phyloP scores from a whole-genome alignment of 2,329 filamentous ascomycete genomes.

The Pestalotiopsis sp. region DNA sequence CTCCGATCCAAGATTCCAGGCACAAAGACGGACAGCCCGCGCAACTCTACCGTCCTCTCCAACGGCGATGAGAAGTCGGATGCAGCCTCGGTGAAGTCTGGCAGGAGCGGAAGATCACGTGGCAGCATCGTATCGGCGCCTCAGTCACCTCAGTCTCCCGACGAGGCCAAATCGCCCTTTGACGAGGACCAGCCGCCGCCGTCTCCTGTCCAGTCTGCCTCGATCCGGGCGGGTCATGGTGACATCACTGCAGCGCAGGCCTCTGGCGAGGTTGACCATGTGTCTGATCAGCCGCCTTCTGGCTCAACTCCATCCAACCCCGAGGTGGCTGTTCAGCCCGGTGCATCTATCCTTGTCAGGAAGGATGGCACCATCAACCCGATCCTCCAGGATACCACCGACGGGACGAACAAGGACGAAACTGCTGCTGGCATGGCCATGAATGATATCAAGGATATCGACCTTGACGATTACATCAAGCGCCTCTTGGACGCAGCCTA shows the following conservation, averaged over 20 bases:
- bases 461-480: conserved; percentile 97
- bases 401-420: conserved; percentile 49
- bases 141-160: conserved; percentile 43
- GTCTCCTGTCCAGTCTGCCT: conserved; percentile 82
- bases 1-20: conserved; percentile 90
- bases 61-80: conserved; percentile 76
- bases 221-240: conserved; percentile 73
- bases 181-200: conserved; percentile 68
- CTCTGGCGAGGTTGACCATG: conserved; percentile 88
- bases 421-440: conserved; percentile 70
- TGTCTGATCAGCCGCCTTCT: conserved; percentile 86
- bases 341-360: conserved; percentile 88
- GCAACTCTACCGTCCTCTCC: conserved; percentile 70
- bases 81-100: conserved; percentile 74
- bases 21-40: conserved; percentile 76
- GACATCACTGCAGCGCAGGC: conserved; percentile 81
- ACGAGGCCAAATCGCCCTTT: conserved; percentile 43
- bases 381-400: conserved; percentile 47
- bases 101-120: conserved; percentile 61
- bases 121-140: conserved; percentile 46
- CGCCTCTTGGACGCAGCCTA: conserved; percentile 93
- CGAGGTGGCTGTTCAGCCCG: conserved; percentile 66
- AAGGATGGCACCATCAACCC: conserved; percentile 73
- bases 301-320: conserved; percentile 62
- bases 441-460: conserved; percentile 87